Conservation (phyloP, 2,329 filamentous ascomycete species). For the Huntiella decipiens region DNA sequence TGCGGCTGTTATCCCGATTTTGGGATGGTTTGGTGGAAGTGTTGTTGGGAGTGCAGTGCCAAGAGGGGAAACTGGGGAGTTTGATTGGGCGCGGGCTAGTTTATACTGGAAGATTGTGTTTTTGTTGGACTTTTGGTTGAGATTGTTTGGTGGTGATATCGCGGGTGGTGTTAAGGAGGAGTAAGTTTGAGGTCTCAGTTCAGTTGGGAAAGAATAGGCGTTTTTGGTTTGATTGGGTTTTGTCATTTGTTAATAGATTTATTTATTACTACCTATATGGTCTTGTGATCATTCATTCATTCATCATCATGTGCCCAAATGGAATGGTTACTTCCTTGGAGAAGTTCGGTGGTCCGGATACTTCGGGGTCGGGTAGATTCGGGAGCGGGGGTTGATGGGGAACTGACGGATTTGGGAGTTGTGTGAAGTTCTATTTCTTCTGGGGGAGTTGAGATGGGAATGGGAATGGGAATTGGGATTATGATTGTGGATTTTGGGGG, state of each 20-base stretch:
- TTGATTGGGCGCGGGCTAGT: conserved; percentile 54
- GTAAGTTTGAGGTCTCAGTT: conserved; percentile 15
- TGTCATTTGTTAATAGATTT: not conserved
- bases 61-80: conserved; percentile 50
- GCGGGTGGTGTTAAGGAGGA: conserved; percentile 40
- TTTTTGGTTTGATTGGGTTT: conserved; percentile 1
- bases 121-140: conserved; percentile 39
- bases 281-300: too few relatives aligned
- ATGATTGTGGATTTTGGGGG: too few relatives aligned
- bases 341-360: not conserved
- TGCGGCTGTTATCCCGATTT: conserved; percentile 45
- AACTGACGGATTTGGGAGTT: too few relatives aligned
- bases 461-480: too few relatives aligned
- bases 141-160: conserved; percentile 40
- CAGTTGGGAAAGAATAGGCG: not conserved
- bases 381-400: too few relatives aligned
- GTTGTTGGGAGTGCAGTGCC: conserved; percentile 64
- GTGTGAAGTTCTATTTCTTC: too few relatives aligned
- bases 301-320: not conserved
- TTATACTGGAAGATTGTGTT: conserved; percentile 50
- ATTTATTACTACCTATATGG: not conserved
- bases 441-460: too few relatives aligned
- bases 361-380: not conserved
- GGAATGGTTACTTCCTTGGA: not conserved
- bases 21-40: conserved; percentile 51